phyloP scores from a whole-genome alignment of 2,329 filamentous ascomycete species.

The Celoporthe dispersa region DNA sequence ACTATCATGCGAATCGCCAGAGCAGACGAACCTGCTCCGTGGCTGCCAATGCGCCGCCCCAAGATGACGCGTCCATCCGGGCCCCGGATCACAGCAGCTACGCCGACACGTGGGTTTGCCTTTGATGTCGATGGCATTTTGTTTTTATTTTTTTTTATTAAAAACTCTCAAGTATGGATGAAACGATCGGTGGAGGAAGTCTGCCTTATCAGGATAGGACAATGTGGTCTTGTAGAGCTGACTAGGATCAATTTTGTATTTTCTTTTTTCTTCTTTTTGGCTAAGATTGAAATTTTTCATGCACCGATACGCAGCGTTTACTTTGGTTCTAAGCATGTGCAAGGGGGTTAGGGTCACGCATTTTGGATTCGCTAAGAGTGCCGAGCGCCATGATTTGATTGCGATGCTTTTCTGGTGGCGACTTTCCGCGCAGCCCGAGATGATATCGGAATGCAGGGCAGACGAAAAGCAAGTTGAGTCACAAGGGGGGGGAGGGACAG shows the following conservation, averaged over 20 bases:
- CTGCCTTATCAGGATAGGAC: not conserved
- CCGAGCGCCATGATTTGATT: not conserved
- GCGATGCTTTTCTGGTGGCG: not conserved
- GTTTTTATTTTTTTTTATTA: no score
- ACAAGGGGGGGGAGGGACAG: not conserved
- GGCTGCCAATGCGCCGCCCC: slow-evolving; percentile 53
- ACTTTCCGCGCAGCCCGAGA: not conserved
- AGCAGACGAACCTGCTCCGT: slow-evolving; percentile 49
- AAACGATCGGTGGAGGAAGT: not conserved
- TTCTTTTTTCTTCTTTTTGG: not conserved
- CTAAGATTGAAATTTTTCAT: not conserved
- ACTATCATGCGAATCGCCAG: not conserved
- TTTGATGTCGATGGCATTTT: slow-evolving; percentile 34
- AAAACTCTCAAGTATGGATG: no score
- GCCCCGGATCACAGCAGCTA: slow-evolving; percentile 52
- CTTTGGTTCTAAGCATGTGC: not conserved
- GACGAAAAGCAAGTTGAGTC: not conserved
- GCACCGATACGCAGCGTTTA: not conserved
- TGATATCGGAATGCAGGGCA: not conserved
- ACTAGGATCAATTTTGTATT: not conserved
- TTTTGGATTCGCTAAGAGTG: not conserved
- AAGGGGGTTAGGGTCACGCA: not conserved
- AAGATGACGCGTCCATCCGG: slow-evolving; percentile 49
- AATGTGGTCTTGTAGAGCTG: not conserved
- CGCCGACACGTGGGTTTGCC: slow-evolving; percentile 50